A percentile compares a stretch with the other conserved stretches of the same genome.
These are phyloP conservation scores for Clarireedia sp. DNA, from an alignment of 2,329 filamentous ascomycete genomes.

Conservation along the genomic window DNA sequence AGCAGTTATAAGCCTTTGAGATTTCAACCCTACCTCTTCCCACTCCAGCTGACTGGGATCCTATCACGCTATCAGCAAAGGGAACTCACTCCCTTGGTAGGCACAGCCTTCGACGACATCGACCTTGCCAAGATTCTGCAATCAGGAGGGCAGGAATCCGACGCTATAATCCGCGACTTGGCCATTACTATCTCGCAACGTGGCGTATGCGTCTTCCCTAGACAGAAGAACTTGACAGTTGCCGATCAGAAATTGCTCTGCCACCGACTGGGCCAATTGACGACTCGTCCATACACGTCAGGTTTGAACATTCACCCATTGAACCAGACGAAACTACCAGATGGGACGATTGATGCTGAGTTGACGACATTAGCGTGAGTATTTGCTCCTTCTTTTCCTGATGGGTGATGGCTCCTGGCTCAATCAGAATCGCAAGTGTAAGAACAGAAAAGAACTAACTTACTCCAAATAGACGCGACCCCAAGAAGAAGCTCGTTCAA, in stretches of 20 bases:
- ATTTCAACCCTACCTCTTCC: neutral
- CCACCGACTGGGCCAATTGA: constrained; percentile 49
- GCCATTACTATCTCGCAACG: constrained; percentile 39
- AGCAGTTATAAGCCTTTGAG: neutral
- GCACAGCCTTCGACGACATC: constrained; percentile 48
- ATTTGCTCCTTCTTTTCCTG: neutral
- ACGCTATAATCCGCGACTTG: constrained; percentile 55
- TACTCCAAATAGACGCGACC: neutral
- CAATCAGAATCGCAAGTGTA: neutral
- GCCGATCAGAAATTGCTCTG: constrained; percentile 40
- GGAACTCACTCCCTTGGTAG: constrained; percentile 54
- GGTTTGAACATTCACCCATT: constrained; percentile 47
- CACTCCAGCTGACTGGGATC: neutral
- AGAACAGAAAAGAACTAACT: neutral
- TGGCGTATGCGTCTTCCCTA: constrained; percentile 42
- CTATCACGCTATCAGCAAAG: constrained; percentile 39
- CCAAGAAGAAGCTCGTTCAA: constrained; percentile 2
- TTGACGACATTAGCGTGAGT: neutral
- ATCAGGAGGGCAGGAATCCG: constrained; percentile 43
- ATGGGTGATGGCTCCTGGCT: neutral
- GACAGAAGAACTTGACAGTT: constrained; percentile 40
- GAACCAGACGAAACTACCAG: constrained; percentile 14
- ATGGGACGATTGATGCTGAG: neutral
- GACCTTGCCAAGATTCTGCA: constrained; percentile 56
- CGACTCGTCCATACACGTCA: constrained; percentile 47